phyloP scores from a whole-genome alignment of 345 rosid species.

The Clausena lansium region DNA sequence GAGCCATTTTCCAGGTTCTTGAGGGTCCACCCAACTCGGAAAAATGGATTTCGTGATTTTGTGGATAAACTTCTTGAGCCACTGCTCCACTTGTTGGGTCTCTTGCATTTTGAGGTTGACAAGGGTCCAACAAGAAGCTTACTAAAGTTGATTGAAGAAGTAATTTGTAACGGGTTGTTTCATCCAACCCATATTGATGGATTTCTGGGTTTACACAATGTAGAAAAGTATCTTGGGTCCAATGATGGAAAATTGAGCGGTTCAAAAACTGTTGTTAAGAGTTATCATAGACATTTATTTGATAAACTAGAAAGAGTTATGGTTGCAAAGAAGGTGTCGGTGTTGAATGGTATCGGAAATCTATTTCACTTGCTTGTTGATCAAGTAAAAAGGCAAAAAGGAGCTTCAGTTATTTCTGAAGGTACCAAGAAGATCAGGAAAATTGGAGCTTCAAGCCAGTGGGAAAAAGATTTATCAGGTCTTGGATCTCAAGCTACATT shows the following conservation, averaged over 20 bases:
- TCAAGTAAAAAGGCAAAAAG: conserved; percentile 55
- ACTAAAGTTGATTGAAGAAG: conserved; percentile 52
- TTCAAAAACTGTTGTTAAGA: conserved; percentile 40
- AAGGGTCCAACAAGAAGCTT: conserved; percentile 31
- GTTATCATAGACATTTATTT: conserved; percentile 87
- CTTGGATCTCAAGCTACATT: conserved; percentile 20
- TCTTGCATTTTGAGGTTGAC: conserved; percentile 34
- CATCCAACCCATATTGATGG: conserved; percentile 82
- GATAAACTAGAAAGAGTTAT: conserved; percentile 52
- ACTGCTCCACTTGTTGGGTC: conserved; percentile 51
- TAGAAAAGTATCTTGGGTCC: conserved; percentile 47
- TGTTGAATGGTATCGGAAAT: conserved; percentile 54
- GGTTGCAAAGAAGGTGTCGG: conserved; percentile 40
- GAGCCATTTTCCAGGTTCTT: conserved; percentile 79
- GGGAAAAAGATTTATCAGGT: conserved; percentile 24
- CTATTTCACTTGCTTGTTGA: conserved; percentile 63
- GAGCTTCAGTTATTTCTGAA: conserved; percentile 38
- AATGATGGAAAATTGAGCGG: conserved; percentile 34
- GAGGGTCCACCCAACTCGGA: conserved; percentile 71
- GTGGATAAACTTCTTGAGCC: conserved; percentile 70
- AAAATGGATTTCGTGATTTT: conserved; percentile 69
- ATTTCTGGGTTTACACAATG: conserved; percentile 54
- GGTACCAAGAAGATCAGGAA: conserved; percentile 29
- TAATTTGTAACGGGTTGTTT: conserved; percentile 66
- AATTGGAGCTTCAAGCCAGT: conserved; percentile 32